Conservation (phyloP, 129 eudicot species). For the Heracleum sosnowskyi region DNA sequence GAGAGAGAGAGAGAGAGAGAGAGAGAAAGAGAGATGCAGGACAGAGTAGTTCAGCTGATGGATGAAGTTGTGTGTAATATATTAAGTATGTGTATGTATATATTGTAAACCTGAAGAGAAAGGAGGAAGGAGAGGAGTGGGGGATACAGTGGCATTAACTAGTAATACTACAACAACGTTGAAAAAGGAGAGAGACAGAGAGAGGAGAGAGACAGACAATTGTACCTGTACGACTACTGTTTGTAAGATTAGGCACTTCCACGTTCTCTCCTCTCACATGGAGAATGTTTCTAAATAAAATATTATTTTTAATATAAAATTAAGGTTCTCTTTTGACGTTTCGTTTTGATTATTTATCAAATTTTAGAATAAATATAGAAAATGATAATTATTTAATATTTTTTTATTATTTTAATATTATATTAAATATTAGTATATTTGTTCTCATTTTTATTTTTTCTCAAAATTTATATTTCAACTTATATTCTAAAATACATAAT, state of each 20-base stretch:
- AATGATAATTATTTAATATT: no score
- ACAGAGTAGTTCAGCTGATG: neutral
- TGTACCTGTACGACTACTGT: slow-evolving; percentile 1
- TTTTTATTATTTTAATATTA: no score
- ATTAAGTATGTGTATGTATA: neutral
- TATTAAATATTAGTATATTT: no score
- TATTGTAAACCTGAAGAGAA: neutral
- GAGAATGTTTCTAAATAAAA: no score
- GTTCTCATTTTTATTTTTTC: no score
- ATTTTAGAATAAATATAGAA: no score
- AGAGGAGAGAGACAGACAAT: neutral
- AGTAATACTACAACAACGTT: neutral
- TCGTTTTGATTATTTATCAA: no score
- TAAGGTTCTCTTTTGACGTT: no score
- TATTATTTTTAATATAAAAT: no score
- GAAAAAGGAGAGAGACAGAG: neutral
- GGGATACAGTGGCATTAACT: neutral
- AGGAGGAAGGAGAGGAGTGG: neutral
- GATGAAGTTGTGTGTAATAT: neutral
- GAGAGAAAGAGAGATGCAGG: neutral
- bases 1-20: neutral
- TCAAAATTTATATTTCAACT: no score
- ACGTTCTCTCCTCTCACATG: neutral
- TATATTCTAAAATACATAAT: no score
- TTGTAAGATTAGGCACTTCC: slow-evolving; percentile 3